Evolutionary conservation across 768 basidiomycete genomes (phyloP).

Genomic region (Postia placenta): DNA sequence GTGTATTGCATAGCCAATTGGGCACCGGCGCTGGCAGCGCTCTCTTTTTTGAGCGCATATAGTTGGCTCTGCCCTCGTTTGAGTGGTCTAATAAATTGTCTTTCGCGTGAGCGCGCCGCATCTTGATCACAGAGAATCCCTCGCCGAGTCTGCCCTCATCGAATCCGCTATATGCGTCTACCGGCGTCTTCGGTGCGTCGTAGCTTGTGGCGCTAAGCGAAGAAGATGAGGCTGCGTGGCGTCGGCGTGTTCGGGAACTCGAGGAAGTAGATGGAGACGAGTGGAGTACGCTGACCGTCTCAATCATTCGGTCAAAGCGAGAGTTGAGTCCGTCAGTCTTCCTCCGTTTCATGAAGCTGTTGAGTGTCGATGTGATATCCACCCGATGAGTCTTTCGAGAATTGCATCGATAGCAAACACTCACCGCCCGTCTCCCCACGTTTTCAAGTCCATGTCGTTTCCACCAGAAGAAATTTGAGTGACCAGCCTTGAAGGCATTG

Average conservation of each 20-base stretch:
- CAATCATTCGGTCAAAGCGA: constrained; percentile 64
- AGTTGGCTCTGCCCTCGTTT: not conserved
- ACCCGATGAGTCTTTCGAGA: no score
- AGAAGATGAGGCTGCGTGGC: constrained; percentile 31
- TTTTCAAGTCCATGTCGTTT: no score
- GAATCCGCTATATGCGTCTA: constrained; percentile 32
- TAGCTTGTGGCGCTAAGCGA: constrained; percentile 41
- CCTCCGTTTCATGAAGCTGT: constrained; percentile 42
- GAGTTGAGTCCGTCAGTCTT: constrained; percentile 47
- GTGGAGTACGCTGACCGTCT: constrained; percentile 42
- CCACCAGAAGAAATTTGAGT: no score
- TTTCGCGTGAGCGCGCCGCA: constrained; percentile 18
- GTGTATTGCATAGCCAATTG: constrained; percentile 49
- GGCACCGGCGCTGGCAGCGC: constrained; percentile 31
- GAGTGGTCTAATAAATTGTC: not conserved
- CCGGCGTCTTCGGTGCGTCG: constrained; percentile 34
- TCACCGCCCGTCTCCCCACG: no score
- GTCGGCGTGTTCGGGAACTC: constrained; percentile 11
- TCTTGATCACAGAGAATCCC: constrained; percentile 39
- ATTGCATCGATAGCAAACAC: no score
- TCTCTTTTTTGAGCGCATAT: not conserved
- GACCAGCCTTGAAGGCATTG: no score
- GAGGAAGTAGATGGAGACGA: constrained; percentile 2
- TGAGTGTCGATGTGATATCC: no score
- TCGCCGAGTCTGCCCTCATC: constrained; percentile 31